Evolutionary conservation across 176 grass and related monocot genomes (phyloP).

Genomic region (Avena eriantha): DNA sequence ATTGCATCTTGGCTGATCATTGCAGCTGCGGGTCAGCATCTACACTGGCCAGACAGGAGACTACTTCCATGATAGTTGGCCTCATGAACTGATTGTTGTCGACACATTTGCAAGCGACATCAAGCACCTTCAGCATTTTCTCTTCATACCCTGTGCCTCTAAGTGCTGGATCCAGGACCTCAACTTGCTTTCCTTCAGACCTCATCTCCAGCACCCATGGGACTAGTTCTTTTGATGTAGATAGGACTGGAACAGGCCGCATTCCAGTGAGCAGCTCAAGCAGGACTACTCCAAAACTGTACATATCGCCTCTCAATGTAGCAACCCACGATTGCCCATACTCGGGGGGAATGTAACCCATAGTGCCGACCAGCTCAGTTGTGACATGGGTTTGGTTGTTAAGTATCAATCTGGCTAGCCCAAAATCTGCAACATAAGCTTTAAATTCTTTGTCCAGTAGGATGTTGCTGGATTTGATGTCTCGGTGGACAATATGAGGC

Average conservation of each 20-base stretch:
- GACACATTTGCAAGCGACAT: too few species aligned
- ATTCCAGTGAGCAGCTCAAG: slow-evolving; percentile 67
- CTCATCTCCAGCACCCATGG: too few species aligned
- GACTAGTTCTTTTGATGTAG: slow-evolving; percentile 48
- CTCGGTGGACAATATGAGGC: slow-evolving; percentile 72
- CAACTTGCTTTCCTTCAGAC: too few species aligned
- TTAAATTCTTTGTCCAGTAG: slow-evolving; percentile 71
- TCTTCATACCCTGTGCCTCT: too few species aligned
- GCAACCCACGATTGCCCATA: slow-evolving; percentile 72
- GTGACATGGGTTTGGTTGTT: slow-evolving; percentile 78
- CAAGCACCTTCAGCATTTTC: too few species aligned
- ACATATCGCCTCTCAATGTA: slow-evolving; percentile 70
- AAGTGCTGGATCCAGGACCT: too few species aligned
- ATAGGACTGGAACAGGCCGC: slow-evolving; percentile 53
- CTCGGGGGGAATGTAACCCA: slow-evolving; percentile 88
- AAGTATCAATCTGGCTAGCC: slow-evolving; percentile 68
- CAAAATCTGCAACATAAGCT: slow-evolving; percentile 82
- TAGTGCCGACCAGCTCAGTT: slow-evolving; percentile 69
- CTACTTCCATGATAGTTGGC: too few species aligned
- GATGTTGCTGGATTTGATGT: slow-evolving; percentile 87
- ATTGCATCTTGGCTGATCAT: too few species aligned
- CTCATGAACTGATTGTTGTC: too few species aligned
- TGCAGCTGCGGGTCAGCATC: too few species aligned
- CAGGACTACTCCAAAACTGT: slow-evolving; percentile 74
- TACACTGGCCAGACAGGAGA: too few species aligned